Evolutionary conservation across 306 rosid genomes (phyloP), one percentile per base, ranked within the genome.

Genomic region (Chamaecrista fasciculata): DNA sequence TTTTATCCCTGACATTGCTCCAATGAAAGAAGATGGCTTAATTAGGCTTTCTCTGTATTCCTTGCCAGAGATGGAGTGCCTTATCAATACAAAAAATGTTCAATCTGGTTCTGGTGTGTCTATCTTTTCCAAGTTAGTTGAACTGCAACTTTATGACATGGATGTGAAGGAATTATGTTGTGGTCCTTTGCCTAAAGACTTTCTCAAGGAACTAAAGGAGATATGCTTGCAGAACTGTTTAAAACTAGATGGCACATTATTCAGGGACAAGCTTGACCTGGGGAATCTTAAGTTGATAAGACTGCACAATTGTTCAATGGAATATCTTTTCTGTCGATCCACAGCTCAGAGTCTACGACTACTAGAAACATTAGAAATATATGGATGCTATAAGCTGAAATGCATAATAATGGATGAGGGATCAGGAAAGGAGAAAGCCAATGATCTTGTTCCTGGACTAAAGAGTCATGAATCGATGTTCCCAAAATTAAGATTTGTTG

Each of bases 1-100:
- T 53, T 11, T 76, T 3, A 37, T 77, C 21, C 82, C 73, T 4
- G 73, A 37, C 56, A 40, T 72, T 11, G 18, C 65, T 56, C 33
- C 60, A 23, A 8, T 39, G 24, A 19, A 18, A 50, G 75, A 26
- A 14, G 59, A 19, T 29, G 55, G 53, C 11, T 57, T 52, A 55
- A 29, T 2, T n/a, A 11, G 20, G 20, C 44, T 66, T 16, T 0
- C 0, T 0, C 14, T 66, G n/a, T 0, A n/a, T 1, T 0, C 11
- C 25, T 57, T 15, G 20, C 0, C 14, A 2, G 40, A 31, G 4
- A 72, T 72, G 5, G 26, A 72, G 6, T 67, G 42, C 52, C 51
- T 77, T 2, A 36, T 33, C 19, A 36, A 68, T 21, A 74, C 59
- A 5, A 21, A 20, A 1, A 9, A 28, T 40, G 46, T 37, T 60